Conservation (phyloP, 371 early-diverging fungal genomes). For the Choanephora cucurbitarum region DNA sequence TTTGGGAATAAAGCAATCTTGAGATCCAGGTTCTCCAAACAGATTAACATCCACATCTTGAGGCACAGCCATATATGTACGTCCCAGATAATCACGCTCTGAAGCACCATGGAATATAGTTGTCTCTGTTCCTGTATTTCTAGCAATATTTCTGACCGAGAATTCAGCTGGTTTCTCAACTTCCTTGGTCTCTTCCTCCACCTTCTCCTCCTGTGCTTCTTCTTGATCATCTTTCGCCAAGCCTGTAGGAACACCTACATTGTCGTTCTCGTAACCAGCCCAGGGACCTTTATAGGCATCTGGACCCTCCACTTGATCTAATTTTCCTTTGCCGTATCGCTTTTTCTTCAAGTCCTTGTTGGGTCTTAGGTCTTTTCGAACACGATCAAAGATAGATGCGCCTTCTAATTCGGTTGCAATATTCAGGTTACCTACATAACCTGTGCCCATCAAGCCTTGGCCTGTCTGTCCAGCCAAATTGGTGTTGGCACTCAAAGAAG, state of each 20-base stretch:
- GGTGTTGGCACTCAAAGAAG: conserved; percentile 51
- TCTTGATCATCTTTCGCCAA: conserved; percentile 58
- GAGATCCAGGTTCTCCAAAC: conserved; percentile 70
- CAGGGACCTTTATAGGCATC: conserved; percentile 91
- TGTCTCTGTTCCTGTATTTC: conserved; percentile 60
- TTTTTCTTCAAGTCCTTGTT: conserved; percentile 61
- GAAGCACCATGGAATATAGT: conserved; percentile 76
- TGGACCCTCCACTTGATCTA: conserved; percentile 75
- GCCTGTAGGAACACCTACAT: conserved; percentile 59
- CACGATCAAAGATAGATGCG: conserved; percentile 56
- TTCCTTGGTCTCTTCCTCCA: conserved; percentile 38
- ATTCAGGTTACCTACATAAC: conserved; percentile 72
- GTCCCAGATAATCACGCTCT: conserved; percentile 87
- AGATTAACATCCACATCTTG: conserved; percentile 81
- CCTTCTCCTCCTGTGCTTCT: conserved; percentile 31
- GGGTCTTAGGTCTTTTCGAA: conserved; percentile 48
- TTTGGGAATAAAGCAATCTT: conserved; percentile 88
- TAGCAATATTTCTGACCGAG: conserved; percentile 32
- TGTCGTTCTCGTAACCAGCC: conserved; percentile 92
- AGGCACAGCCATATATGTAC: conserved; percentile 95
- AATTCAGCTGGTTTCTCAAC: conserved; percentile 28
- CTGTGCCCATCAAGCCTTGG: conserved; percentile 58
- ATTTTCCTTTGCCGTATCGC: conserved; percentile 80
- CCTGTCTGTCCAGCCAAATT: conserved; percentile 56
- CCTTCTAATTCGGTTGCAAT: conserved; percentile 51